Conservation (phyloP, 352 stramenopile species). For the Phytophthora sansomeana region DNA sequence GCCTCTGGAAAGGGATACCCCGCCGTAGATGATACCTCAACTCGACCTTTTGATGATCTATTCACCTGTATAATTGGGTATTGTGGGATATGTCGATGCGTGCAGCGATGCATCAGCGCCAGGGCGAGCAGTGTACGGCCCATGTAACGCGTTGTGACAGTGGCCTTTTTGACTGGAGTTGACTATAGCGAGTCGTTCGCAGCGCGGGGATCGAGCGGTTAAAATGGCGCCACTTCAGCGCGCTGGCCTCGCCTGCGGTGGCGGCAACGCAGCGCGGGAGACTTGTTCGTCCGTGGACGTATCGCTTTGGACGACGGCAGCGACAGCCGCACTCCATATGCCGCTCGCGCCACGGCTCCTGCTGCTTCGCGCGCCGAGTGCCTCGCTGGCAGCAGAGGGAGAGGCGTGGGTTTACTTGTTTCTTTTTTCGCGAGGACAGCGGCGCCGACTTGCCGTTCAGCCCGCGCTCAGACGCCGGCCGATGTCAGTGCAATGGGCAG, state of each 20-base stretch:
- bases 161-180: slow-evolving; percentile 39
- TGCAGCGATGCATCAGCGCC: not conserved
- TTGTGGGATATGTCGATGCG: not conserved
- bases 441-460: slow-evolving; percentile 2
- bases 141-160: slow-evolving; percentile 40
- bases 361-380: slow-evolving; percentile 12
- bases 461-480: not conserved
- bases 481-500: not conserved
- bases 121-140: not conserved
- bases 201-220: not conserved
- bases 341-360: slow-evolving; percentile 12
- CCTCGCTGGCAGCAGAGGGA: slow-evolving; percentile 8
- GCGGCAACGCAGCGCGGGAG: not conserved
- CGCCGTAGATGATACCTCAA: not conserved
- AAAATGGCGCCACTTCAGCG: slow-evolving; percentile 1
- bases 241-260: not conserved
- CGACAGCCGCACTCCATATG: slow-evolving; percentile 1
- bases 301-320: not conserved
- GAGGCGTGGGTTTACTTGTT: slow-evolving; percentile 23
- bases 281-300: too few relatives aligned
- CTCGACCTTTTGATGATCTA: not conserved
- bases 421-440: slow-evolving; percentile 34
- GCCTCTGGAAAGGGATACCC: not conserved
- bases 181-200: slow-evolving; percentile 28
- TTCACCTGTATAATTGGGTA: not conserved